Percentiles rank a stretch among this genome's conserved stretches.
These are phyloP conservation scores for Gentiana straminea DNA, from an alignment of 257 asterid genomes.

Conservation along the genomic window DNA sequence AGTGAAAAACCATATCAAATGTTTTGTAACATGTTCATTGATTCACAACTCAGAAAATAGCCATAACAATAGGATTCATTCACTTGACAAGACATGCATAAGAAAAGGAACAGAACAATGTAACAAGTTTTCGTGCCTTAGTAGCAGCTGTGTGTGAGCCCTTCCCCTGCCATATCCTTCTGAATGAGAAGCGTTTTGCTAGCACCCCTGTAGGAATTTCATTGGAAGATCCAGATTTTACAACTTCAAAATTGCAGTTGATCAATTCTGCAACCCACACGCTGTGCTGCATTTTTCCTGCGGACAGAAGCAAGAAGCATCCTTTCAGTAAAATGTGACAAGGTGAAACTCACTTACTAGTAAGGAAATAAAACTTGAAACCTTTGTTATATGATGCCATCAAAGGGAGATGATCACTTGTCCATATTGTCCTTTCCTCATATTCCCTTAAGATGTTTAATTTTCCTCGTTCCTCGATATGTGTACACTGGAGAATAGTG, in stretches of 20 bases:
- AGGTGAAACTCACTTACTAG: slow-evolving; percentile 9
- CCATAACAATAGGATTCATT: too few species aligned
- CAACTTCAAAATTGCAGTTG: slow-evolving; percentile 36
- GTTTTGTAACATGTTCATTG: too few species aligned
- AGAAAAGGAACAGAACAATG: slow-evolving; percentile 17
- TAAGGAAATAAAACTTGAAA: slow-evolving; percentile 10
- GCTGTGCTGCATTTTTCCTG: slow-evolving; percentile 89
- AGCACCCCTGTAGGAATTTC: slow-evolving; percentile 36
- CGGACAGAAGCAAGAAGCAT: slow-evolving; percentile 11
- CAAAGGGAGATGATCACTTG: slow-evolving; percentile 64
- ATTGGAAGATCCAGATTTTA: slow-evolving; percentile 31
- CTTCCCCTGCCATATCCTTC: slow-evolving; percentile 98
- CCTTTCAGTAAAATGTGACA: neutral
- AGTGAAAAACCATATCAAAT: too few species aligned
- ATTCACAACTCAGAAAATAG: neutral
- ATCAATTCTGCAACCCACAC: slow-evolving; percentile 75
- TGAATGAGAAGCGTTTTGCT: slow-evolving; percentile 46
- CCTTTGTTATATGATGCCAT: slow-evolving; percentile 89
- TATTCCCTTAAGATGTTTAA: slow-evolving; percentile 59
- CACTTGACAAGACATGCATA: neutral
- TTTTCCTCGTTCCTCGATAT: slow-evolving; percentile 84
- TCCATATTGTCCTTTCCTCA: slow-evolving; percentile 92
- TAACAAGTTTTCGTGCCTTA: slow-evolving; percentile 52
- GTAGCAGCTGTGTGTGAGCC: slow-evolving; percentile 78
- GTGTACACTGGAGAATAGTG: slow-evolving; percentile 38